Evolutionary conservation across 371 early-diverging fungal genomes (phyloP).

Genomic region (Coemansia sp.): DNA sequence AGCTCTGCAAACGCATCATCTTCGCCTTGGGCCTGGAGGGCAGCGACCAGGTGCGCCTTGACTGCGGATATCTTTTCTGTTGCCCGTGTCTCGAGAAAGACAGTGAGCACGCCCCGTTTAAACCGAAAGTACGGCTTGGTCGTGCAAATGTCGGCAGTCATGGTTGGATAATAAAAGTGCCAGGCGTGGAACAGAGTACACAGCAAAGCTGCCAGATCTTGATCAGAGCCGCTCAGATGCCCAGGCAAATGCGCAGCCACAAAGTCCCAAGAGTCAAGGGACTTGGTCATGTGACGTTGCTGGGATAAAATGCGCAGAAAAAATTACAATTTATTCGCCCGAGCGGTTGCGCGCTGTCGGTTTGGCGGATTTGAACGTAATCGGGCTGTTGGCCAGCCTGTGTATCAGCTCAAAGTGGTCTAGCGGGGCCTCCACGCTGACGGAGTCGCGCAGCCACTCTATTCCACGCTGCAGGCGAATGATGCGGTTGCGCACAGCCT

Average conservation of each 20-base stretch:
- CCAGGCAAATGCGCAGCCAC: background rate
- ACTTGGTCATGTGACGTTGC: background rate
- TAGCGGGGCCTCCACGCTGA: background rate
- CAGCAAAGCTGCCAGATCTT: background rate
- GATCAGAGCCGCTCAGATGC: background rate
- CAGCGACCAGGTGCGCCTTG: conserved; percentile 13
- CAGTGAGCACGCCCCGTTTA: conserved; percentile 36
- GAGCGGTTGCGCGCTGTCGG: too few species aligned
- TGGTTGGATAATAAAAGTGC: background rate
- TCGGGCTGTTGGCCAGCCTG: background rate
- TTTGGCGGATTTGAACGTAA: background rate
- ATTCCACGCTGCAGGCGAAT: background rate
- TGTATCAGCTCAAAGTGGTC: background rate
- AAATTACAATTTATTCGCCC: too few species aligned
- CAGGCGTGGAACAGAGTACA: background rate
- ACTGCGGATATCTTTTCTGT: conserved; percentile 9
- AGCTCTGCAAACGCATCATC: conserved; percentile 13
- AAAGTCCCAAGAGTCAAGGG: background rate
- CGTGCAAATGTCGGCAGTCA: conserved; percentile 14
- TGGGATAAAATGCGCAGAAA: too few species aligned
- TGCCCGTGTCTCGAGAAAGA: conserved; percentile 20
- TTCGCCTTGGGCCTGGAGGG: conserved; percentile 26
- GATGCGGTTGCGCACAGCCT: background rate
- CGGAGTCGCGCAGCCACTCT: background rate
- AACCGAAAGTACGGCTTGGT: conserved; percentile 33